Base-by-base conservation (phyloP, 2,329 filamentous ascomycete genomes). In the Cercospora citrullina region DNA sequence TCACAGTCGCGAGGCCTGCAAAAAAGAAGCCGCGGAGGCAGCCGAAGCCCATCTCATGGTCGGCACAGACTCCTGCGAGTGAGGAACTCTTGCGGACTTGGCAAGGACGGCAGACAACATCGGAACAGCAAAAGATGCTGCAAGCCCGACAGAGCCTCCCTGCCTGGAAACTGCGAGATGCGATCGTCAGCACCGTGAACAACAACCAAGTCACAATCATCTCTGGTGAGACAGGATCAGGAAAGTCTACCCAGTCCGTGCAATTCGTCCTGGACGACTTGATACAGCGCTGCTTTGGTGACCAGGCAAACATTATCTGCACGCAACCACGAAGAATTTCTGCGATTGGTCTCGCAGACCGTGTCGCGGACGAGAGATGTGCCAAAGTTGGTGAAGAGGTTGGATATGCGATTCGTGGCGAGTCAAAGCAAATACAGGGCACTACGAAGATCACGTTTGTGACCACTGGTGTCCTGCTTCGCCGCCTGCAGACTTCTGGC, bases 301-400 rank as follows among this genome's bases (percentile, higher is more conserved):
- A 87, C 12, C 87, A 87, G 12, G 91, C 90, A 33, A 97, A 96
- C 75, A 96, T 99, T 70, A 89, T 99, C 68, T 97, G 96, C 75
- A 99, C 95, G 0, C 95, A 99, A 75, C 95, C 95, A 23, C 89
- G 95, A 67, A 88, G 95, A 78, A 98, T 99, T 69, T 97, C 94
- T 30, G 95, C 95, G 1, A 86, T 99, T 9, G 94, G 95, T 60
- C 86, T 99, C 68, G 96, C 95, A 2, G 95, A 99, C 79, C 90
- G 95, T 74, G 95, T 99, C 1, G 93, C 93, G 57, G 94, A 97
- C 72, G 95, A 99, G 79, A 87, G 95, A 69, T 96, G 93, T 78
- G 88, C 87, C 8, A 83, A 81, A 36, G 90, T 97, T 10, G 94
- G 95, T 4, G 89, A 92, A 60, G 94, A 98, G 79, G 89, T 98